Evolutionary conservation across 352 stramenopile genomes (phyloP), one percentile per base, ranked within the genome.

Genomic region (Pythium insidiosum): DNA sequence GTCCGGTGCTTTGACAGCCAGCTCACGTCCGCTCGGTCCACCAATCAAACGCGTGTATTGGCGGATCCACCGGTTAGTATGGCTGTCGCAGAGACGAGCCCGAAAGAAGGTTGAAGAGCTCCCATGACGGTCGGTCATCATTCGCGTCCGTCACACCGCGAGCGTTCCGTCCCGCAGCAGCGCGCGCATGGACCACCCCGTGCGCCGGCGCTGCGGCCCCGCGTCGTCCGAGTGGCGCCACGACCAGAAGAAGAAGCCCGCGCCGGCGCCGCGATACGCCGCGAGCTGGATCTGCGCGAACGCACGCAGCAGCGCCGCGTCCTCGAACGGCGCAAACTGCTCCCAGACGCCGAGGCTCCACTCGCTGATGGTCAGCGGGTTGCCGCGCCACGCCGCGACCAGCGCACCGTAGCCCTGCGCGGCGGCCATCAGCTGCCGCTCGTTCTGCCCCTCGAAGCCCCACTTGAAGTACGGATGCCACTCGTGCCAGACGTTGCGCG

Each of bases 391-490:
- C 30, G 54, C 21, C n/a, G 18, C 23, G 13, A 64, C 41, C 23
- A 29, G 55, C 39, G 30, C 46, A 26, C 42, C 60, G 29, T 58
- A 58, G 1, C 9, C 36, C 12, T 18, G n/a, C 21, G 50, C 50
- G 5, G 38, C 50, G 18, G 16, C 50, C n/a, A 52, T 51, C 47
- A 64, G 30, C 47, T 67, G 49, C 25, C 22, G 38, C 15, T 52
- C 49, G 34, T 52, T 54, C 25, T 48, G 33, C 30, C 45, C 25
- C 31, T 69, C 63, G 25, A 56, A 58, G n/a, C 63, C 63, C 51
- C 56, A 69, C 26, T 56, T 63, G 25, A 65, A 61, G 38, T 69
- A 73, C 39, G 63, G 58, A 43, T 73, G 63, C 63, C 63, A 73
- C 24, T 67, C 63, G 39, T 52, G 24, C 63, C 59, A 69, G 16